Conservation (phyloP, 768 basidiomycete genomes). For the Mycena floridula region DNA sequence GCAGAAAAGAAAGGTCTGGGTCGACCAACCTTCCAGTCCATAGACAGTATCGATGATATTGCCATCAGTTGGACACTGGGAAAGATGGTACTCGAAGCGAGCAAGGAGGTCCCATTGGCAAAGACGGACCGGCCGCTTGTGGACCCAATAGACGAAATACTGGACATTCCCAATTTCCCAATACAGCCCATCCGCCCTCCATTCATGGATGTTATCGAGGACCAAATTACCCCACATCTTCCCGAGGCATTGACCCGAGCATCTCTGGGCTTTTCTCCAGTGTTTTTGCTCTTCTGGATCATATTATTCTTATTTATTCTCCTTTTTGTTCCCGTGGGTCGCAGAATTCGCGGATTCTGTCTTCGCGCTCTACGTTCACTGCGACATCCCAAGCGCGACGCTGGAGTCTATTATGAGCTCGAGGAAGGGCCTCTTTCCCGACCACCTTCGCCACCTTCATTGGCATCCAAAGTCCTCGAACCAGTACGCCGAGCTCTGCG, state of each 20-base stretch:
- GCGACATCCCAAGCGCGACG: too few relatives aligned
- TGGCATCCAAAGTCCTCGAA: constrained; percentile 23
- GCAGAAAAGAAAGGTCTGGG: constrained; percentile 82
- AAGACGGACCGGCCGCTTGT: constrained; percentile 50
- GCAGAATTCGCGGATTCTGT: constrained; percentile 40
- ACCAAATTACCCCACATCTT: constrained; percentile 59
- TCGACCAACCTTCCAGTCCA: constrained; percentile 81
- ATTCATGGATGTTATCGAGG: constrained; percentile 57
- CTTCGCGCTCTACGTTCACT: constrained; percentile 41
- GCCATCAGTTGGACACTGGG: constrained; percentile 98
- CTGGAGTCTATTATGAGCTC: too few relatives aligned
- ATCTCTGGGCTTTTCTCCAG: constrained; percentile 68
- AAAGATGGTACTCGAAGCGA: constrained; percentile 98
- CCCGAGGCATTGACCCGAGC: constrained; percentile 55
- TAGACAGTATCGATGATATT: constrained; percentile 88
- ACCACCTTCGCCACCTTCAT: too few relatives aligned
- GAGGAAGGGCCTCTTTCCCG: too few relatives aligned
- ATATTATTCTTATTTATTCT: constrained; percentile 38
- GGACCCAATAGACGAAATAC: constrained; percentile 70
- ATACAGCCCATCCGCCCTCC: constrained; percentile 62
- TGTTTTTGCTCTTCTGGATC: constrained; percentile 42
- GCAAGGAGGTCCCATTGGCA: constrained; percentile 63
- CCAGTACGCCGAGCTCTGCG: constrained; percentile 30
- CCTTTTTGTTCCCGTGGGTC: constrained; percentile 61
- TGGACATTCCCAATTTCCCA: constrained; percentile 50